Percentiles rank a stretch among this genome's conserved stretches.
Evolutionary conservation across 768 basidiomycete species (phyloP).

Genomic region (Pleurotus djamor): DNA sequence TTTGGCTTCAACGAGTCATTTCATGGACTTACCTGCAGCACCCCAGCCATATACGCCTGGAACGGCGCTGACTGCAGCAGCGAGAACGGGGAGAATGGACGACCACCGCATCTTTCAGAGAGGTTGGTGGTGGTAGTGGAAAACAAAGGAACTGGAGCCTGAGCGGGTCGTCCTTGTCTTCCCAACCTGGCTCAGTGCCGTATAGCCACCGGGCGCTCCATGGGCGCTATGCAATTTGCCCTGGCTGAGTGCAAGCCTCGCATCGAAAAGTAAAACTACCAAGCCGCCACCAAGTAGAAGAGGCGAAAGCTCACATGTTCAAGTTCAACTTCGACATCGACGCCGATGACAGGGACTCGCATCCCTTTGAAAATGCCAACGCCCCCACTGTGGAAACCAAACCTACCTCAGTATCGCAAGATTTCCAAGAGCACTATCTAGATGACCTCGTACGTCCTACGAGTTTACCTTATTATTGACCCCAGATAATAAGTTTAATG

Average conservation of each 20-base stretch:
- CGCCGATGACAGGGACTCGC: conserved; percentile 26
- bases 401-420: neutral
- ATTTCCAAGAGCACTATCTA: conserved; percentile 29
- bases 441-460: conserved; percentile 16
- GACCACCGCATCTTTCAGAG: neutral
- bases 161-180: neutral
- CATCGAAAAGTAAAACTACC: no score
- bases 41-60: conserved; percentile 34
- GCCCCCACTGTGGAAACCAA: conserved; percentile 8
- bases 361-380: neutral
- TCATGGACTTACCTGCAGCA: conserved; percentile 30
- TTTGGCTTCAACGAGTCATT: neutral
- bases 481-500: neutral
- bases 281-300: neutral
- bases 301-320: conserved; percentile 44
- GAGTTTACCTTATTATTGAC: neutral
- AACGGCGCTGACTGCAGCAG: neutral
- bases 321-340: conserved; percentile 70
- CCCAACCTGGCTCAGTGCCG: no score
- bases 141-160: neutral
- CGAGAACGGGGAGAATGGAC: neutral
- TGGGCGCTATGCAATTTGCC: no score
- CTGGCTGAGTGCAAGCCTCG: no score
- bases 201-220: no score
- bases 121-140: neutral